These are phyloP conservation scores for Thermoascus crustaceus DNA, from an alignment of 2,329 filamentous ascomycete genomes.

Conservation along the genomic window DNA sequence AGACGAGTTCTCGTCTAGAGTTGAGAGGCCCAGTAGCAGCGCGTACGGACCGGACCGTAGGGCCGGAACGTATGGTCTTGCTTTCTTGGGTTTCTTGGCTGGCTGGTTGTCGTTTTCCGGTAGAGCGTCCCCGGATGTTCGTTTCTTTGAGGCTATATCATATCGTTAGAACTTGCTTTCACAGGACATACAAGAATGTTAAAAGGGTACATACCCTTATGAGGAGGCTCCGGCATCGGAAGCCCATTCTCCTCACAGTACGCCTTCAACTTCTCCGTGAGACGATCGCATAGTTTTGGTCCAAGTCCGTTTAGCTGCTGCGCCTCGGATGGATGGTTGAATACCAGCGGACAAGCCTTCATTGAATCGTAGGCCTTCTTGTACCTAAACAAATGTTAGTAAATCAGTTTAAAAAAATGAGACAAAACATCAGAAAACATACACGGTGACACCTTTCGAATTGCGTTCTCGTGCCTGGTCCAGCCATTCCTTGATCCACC, in stretches of 20 bases:
- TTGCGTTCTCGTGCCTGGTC: conserved; percentile 61
- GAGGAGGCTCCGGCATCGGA: conserved; percentile 56
- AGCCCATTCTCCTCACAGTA: conserved; percentile 61
- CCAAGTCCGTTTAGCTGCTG: conserved; percentile 67
- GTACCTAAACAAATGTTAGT: conserved; percentile 44
- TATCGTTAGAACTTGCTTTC: too few relatives aligned
- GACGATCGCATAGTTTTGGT: conserved; percentile 59
- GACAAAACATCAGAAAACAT: conserved; percentile 10
- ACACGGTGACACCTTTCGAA: conserved; percentile 56
- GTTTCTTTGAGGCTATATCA: conserved; percentile 23
- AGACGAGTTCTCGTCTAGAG: conserved; percentile 46
- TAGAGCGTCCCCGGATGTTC: conserved; percentile 21
- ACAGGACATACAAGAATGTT: conserved; percentile 3
- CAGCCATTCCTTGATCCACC: conserved; percentile 71
- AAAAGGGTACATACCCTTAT: conserved; percentile 26
- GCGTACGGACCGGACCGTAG: conserved; percentile 69
- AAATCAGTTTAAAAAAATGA: background rate
- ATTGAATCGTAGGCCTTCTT: conserved; percentile 69
- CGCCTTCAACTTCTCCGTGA: conserved; percentile 49
- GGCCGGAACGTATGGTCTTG: conserved; percentile 62
- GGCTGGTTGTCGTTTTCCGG: conserved; percentile 27
- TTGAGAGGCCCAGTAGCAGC: conserved; percentile 58
- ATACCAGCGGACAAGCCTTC: conserved; percentile 62
- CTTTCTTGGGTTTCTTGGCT: conserved; percentile 48
- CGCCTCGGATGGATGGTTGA: conserved; percentile 65